Evolutionary conservation across 176 grass and related monocot genomes (phyloP), one percentile per base, ranked within the genome.

Genomic region (Calamus simplicifolius): DNA sequence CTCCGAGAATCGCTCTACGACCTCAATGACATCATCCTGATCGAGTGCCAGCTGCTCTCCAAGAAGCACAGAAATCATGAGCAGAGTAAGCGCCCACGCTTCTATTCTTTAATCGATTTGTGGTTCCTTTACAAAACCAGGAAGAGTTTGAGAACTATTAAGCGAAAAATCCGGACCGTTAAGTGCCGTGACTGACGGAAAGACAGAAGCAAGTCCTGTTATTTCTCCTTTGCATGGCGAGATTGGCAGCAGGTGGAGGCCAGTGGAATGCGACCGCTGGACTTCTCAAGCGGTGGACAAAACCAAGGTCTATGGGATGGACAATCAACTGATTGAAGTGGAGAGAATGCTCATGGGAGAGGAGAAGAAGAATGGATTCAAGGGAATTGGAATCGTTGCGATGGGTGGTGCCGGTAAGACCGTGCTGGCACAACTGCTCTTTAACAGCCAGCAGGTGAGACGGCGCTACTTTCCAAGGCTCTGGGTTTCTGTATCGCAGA

Each of bases 11-110:
- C 62, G 58, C 74, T 82, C 30, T 73, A 82, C 52, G 74, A 77
- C 16, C 80, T 82, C 57, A 73, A 82, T 52, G 75, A 77, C 63
- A n/a, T 82, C 63, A n/a, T 82, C 26, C 69, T 77, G 52, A 54
- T 69, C 56, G 62, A 68, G 62, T 82, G 80, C 56, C 73, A 69
- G 38, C 16, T 21, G 68, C 68, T 68, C 29, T 50, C 51, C 57
- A 25, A 25, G 16, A 77, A 31, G 12, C 29, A n/a, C 6, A 5
- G 43, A 2, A 15, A 64, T 35, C 31, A 35, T 35, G 31, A 35
- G 31, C 31, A 35, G 31, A 1, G 31, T 8, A 35, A 35, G 31
- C 31, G 7, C 8, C 1, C 5, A 7, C 8, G 5, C 19, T 61
- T 61, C 74, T 67, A 63, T 19, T 51, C 28, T 12, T 63, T 27